A percentile compares a stretch with the other conserved stretches of the same genome.
Evolutionary conservation across 306 rosid genomes (phyloP).

Genomic region (Crotalaria pallida): DNA sequence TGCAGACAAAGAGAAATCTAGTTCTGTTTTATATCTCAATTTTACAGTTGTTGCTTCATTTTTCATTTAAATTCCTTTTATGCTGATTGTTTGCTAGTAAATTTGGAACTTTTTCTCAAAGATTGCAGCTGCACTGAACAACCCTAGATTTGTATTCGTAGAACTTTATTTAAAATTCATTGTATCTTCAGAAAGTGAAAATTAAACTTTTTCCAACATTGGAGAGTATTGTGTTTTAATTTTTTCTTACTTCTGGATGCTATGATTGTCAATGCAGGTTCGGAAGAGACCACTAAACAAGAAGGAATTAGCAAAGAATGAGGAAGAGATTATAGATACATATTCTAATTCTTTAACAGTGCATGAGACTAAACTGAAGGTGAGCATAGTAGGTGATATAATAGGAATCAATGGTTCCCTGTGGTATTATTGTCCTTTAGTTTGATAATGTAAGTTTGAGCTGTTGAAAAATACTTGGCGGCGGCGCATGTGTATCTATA

Average conservation of each 20-base stretch:
- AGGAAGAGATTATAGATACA: conserved; percentile 92
- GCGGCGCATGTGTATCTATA: no score
- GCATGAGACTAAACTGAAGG: conserved; percentile 97
- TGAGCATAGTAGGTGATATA: conserved; percentile 18
- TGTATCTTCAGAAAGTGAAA: background rate
- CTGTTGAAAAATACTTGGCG: background rate
- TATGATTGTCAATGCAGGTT: conserved; percentile 53
- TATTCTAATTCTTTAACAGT: conserved; percentile 73
- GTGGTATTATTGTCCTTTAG: background rate
- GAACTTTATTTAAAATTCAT: conserved; percentile 1
- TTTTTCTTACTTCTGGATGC: background rate
- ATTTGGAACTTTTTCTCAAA: background rate
- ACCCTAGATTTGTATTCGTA: background rate
- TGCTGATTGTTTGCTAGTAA: background rate
- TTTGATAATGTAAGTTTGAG: background rate
- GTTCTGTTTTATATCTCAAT: conserved; percentile 36
- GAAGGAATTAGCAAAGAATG: conserved; percentile 87
- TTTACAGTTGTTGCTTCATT: background rate
- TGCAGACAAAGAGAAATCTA: conserved; percentile 80
- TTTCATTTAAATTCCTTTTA: conserved; percentile 10
- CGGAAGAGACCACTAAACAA: conserved; percentile 95
- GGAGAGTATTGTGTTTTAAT: background rate
- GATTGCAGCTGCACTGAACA: background rate
- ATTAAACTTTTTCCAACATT: background rate
- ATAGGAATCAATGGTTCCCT: background rate